phyloP scores from a whole-genome alignment of 768 basidiomycete species.

The Butyriboletus loyo region DNA sequence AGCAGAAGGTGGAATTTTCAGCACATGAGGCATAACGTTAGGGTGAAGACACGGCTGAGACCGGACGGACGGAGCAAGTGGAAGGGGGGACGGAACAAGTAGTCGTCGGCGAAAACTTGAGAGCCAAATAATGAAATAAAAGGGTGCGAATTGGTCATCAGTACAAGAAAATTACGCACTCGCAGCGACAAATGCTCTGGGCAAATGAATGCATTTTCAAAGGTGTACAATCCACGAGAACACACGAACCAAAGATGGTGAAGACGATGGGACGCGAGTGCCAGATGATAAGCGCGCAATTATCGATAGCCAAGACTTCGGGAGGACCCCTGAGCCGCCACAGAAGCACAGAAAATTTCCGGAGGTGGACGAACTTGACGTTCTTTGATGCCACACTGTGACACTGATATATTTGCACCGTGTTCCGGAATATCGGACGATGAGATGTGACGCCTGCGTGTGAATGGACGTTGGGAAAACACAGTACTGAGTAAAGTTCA shows the following conservation, averaged over 20 bases:
- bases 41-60: not conserved
- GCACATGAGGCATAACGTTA: slow-evolving; percentile 8
- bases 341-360: slow-evolving; percentile 25
- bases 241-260: not conserved
- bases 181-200: not conserved
- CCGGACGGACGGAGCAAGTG: slow-evolving; percentile 1
- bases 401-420: slow-evolving; percentile 17
- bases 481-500: slow-evolving; percentile 11
- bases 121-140: not conserved
- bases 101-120: not conserved
- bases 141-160: not conserved
- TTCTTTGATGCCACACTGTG: slow-evolving; percentile 18
- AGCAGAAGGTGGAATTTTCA: slow-evolving; percentile 1
- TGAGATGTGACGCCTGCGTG: slow-evolving; percentile 12
- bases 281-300: slow-evolving; percentile 22
- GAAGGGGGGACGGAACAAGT: not conserved
- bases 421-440: slow-evolving; percentile 10
- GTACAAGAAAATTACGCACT: slow-evolving; percentile 7
- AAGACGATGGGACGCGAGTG: not conserved
- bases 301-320: slow-evolving; percentile 25
- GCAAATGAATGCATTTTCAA: not conserved
- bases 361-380: slow-evolving; percentile 19
- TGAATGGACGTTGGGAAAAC: slow-evolving; percentile 15
- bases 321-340: slow-evolving; percentile 20
- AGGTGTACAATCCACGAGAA: not conserved